Conservation (phyloP, 768 basidiomycete genomes). For the Vishniacozyma victoriae region DNA sequence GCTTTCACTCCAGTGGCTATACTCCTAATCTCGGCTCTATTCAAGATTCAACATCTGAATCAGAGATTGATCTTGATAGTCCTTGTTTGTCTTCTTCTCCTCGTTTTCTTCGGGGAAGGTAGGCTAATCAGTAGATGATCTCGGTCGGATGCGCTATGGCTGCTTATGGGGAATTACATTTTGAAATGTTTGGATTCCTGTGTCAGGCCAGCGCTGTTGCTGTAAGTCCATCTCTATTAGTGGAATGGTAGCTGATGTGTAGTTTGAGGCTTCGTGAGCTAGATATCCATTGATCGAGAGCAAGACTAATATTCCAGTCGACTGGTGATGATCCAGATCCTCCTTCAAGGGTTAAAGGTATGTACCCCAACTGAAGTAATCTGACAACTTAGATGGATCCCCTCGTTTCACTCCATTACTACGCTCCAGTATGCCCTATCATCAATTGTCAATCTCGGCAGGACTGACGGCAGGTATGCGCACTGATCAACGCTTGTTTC, state of each 20-base stretch:
- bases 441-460: constrained; percentile 3
- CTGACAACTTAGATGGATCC: constrained; percentile 67
- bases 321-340: constrained; percentile 90
- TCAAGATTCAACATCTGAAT: constrained; percentile 32
- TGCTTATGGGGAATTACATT: constrained; percentile 79
- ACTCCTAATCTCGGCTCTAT: constrained; percentile 35
- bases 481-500: constrained; percentile 74
- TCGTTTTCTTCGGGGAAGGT: neutral
- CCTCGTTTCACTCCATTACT: constrained; percentile 89
- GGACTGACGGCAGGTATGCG: constrained; percentile 57
- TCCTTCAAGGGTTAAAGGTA: constrained; percentile 79
- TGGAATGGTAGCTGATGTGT: constrained; percentile 5
- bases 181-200: constrained; percentile 79
- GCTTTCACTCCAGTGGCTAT: constrained; percentile 58
- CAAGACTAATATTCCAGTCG: constrained; percentile 68
- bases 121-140: constrained; percentile 56
- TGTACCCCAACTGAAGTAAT: neutral
- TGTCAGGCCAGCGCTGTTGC: constrained; percentile 79
- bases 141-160: constrained; percentile 67
- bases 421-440: constrained; percentile 61
- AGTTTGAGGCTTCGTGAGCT: constrained; percentile 34
- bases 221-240: too few species aligned
- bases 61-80: constrained; percentile 31
- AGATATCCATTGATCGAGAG: neutral
- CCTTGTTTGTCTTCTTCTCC: constrained; percentile 8